Evolutionary conservation across 2,329 filamentous ascomycete species (phyloP).

Genomic region (Penicillium sp.): DNA sequence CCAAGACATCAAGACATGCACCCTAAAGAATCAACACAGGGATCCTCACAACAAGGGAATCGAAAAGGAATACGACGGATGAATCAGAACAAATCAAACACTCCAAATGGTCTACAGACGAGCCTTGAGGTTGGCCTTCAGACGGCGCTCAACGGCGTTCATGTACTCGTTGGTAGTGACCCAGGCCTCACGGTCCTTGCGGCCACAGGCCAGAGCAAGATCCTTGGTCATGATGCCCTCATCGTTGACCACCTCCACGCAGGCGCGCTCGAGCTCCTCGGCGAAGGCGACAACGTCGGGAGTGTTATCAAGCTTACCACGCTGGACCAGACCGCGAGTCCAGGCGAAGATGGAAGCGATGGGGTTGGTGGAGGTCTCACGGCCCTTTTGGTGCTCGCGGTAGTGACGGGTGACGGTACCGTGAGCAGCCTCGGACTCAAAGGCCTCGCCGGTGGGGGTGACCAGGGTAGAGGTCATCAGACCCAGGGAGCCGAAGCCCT

Average conservation of each 20-base stretch:
- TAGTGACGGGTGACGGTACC: slow-evolving; percentile 97
- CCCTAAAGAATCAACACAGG: too few relatives aligned
- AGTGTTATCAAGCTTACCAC: slow-evolving; percentile 87
- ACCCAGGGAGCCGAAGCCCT: slow-evolving; percentile 95
- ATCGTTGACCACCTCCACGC: slow-evolving; percentile 85
- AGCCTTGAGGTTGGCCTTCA: slow-evolving; percentile 64
- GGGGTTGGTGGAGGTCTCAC: slow-evolving; percentile 95
- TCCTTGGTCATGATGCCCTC: slow-evolving; percentile 99
- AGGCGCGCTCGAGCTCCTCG: slow-evolving; percentile 85
- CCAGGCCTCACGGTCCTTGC: slow-evolving; percentile 75
- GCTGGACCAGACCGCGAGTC: slow-evolving; percentile 90
- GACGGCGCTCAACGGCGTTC: slow-evolving; percentile 80
- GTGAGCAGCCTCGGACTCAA: slow-evolving; percentile 96
- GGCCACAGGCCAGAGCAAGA: slow-evolving; percentile 87
- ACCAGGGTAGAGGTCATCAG: slow-evolving; percentile 98
- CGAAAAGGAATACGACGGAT: slow-evolving; percentile 7
- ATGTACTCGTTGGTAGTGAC: slow-evolving; percentile 91
- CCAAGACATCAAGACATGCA: too few relatives aligned
- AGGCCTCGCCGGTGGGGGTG: slow-evolving; percentile 93
- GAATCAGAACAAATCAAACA: slow-evolving; percentile 3
- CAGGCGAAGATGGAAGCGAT: slow-evolving; percentile 99
- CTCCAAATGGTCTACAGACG: slow-evolving; percentile 23
- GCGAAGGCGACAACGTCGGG: slow-evolving; percentile 88
- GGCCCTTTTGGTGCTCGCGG: slow-evolving; percentile 97
- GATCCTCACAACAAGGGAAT: slow-evolving; percentile 4